Conservation (phyloP, 768 basidiomycete species). For the Daedaleopsis nitida region DNA sequence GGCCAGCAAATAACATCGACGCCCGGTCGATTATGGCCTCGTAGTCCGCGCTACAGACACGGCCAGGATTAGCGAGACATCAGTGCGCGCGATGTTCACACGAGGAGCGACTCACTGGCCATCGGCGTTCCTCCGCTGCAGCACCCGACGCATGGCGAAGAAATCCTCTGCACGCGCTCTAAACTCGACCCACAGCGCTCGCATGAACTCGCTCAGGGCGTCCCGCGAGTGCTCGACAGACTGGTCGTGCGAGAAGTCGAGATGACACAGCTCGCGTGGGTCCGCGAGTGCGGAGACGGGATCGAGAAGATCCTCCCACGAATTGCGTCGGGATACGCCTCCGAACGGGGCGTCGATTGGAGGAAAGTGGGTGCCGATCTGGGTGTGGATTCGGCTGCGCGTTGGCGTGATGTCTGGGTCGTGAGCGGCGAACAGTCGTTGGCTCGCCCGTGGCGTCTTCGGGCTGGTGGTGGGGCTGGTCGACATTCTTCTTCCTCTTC, state of each 20-base stretch:
- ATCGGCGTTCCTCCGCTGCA: background rate
- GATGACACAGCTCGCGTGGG: conserved; percentile 1
- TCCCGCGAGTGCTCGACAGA: background rate
- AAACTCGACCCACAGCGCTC: background rate
- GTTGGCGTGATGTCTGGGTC: background rate
- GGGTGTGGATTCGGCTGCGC: background rate
- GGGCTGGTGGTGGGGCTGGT: background rate
- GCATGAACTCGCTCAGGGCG: background rate
- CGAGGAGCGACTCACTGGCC: background rate
- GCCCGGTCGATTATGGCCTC: conserved; percentile 4
- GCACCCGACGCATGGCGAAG: background rate
- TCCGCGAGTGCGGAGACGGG: conserved; percentile 8
- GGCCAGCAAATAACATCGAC: conserved; percentile 2
- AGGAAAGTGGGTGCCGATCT: background rate
- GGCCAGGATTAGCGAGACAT: background rate
- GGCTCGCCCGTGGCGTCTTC: background rate
- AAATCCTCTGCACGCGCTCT: background rate
- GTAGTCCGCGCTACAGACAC: background rate
- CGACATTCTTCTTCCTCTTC: no score
- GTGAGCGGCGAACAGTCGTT: background rate
- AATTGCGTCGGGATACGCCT: conserved; percentile 2
- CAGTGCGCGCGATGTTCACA: background rate
- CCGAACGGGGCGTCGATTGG: background rate
- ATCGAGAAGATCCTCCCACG: conserved; percentile 7
- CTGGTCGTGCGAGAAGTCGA: background rate